These are phyloP conservation scores for Trifolium repens DNA, from an alignment of 306 rosid genomes.

Conservation along the genomic window DNA sequence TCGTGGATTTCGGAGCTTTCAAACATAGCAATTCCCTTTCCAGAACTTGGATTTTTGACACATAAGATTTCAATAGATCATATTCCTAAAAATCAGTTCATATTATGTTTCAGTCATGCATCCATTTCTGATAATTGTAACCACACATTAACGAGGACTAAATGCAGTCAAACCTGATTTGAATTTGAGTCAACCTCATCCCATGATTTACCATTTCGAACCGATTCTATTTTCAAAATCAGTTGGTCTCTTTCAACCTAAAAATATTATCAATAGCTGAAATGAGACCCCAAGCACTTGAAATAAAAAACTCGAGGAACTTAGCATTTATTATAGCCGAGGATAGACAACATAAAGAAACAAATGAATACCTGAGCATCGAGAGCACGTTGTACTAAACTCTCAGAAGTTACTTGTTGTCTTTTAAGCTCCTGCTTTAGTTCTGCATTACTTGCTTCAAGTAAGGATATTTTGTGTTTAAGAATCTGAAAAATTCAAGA, in stretches of 20 bases:
- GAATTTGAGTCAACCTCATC: constrained; percentile 77
- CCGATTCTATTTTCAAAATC: constrained; percentile 72
- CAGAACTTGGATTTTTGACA: constrained; percentile 79
- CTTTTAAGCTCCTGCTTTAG: constrained; percentile 69
- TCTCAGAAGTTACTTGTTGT: constrained; percentile 40
- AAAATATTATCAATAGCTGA: constrained; percentile 28
- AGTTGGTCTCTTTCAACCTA: constrained; percentile 89
- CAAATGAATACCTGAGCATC: constrained; percentile 47
- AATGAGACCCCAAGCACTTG: constrained; percentile 30
- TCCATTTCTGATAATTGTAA: constrained; percentile 27
- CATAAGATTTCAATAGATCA: constrained; percentile 69
- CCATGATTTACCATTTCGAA: constrained; percentile 85
- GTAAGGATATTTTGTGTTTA: constrained; percentile 85
- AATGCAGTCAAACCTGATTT: constrained; percentile 62
- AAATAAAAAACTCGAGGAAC: constrained; percentile 37
- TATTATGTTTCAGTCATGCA: constrained; percentile 27
- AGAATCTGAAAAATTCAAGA: constrained; percentile 59
- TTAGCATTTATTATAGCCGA: constrained; percentile 37
- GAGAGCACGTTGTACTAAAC: constrained; percentile 44
- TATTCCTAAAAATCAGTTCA: constrained; percentile 61
- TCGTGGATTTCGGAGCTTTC: constrained; percentile 53
- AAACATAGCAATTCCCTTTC: constrained; percentile 70
- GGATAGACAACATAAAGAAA: constrained; percentile 31
- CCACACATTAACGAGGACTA: constrained; percentile 18
- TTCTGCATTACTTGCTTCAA: constrained; percentile 86